Evolutionary conservation across 2,329 filamentous ascomycete species (phyloP).

Genomic region (Penicillium sp.): DNA sequence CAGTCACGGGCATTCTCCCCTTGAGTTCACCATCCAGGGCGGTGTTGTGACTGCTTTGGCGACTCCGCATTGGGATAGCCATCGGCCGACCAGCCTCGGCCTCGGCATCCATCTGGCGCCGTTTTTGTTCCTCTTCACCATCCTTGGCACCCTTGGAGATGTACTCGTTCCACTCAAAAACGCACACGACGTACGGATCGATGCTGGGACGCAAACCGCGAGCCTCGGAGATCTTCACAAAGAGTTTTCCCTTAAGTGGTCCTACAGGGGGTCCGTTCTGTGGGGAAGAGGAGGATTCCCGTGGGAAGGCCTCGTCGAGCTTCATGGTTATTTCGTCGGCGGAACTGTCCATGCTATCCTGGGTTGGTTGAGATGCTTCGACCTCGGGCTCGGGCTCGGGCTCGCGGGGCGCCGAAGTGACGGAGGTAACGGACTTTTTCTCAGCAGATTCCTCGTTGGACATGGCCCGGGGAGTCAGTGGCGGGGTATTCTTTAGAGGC

Average conservation of each 20-base stretch:
- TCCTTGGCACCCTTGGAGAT: slow-evolving; percentile 81
- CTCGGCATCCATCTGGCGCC: slow-evolving; percentile 56
- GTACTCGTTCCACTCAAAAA: slow-evolving; percentile 94
- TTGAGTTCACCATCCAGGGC: slow-evolving; percentile 63
- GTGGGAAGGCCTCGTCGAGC: slow-evolving; percentile 37
- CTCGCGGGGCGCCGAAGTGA: slow-evolving; percentile 18
- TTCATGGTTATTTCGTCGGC: slow-evolving; percentile 38
- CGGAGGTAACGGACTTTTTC: slow-evolving; percentile 27
- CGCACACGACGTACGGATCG: slow-evolving; percentile 92
- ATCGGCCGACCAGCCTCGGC: slow-evolving; percentile 74
- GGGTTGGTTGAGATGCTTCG: slow-evolving; percentile 14
- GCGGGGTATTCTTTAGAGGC: slow-evolving; percentile 81
- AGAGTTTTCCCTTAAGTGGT: slow-evolving; percentile 79
- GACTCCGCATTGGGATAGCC: slow-evolving; percentile 94
- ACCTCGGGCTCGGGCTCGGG: slow-evolving; percentile 4
- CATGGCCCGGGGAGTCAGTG: slow-evolving; percentile 84
- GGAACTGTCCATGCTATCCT: slow-evolving; percentile 27
- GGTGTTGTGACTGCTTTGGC: slow-evolving; percentile 95
- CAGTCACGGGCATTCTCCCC: slow-evolving; percentile 66
- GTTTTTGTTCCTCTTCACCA: slow-evolving; percentile 60
- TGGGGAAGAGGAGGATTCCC: slow-evolving; percentile 25
- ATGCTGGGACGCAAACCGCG: slow-evolving; percentile 76
- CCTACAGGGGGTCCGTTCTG: slow-evolving; percentile 61
- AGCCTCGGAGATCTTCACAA: slow-evolving; percentile 83
- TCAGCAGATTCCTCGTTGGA: slow-evolving; percentile 58